Evolutionary conservation across 805 yeast species (phyloP), one percentile per base, ranked within the genome.

Genomic region (Barnettozyma salicaria): DNA sequence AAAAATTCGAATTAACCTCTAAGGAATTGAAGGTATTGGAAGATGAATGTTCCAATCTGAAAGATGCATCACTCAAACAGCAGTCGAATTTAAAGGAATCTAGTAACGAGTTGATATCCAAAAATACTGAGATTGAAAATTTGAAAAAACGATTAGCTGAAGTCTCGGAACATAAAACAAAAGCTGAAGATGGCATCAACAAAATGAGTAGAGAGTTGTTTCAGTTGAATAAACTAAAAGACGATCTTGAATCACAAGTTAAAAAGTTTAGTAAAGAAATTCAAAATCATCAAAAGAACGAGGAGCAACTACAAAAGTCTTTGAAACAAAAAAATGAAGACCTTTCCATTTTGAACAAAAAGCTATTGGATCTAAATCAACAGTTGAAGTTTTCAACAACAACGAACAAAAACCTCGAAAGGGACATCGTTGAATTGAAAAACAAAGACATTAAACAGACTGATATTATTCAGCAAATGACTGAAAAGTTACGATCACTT

Each of bases 161-260:
- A 2, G 34, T 56, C 6, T 43, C 43, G 1, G 44, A 27, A 1
- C 72, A 69, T 10, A 80, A 76, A 48, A 67, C 67, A 19, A 79
- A 73, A 45, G 83, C 90, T 1, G 96, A 89, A 50, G 80, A 76
- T 41, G 97, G 95, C 4, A 80, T 89, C 35, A 88, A 88, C 54
- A 88, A 87, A 48, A 84, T 89, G 95, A 82, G 80, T 37, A 66
- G 90, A 27, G 97, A 89, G 45, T 63, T 89, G 21, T 74, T 86
- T 57, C 72, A 72, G 32, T 63, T 87, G 29, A 70, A 77, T 0
- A 75, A 74, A 38, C 76, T 76, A 23, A 79, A 78, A 40, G 76
- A 72, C 2, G 70, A 71, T 0, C 49, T 70, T 6, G 77, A 71
- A 30, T 63, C 64, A 19, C 57, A 59, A 7, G 57, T 73, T 12